These are phyloP conservation scores for Aspergillus jensenii DNA, from an alignment of 2,329 filamentous ascomycete genomes.

Conservation along the genomic window DNA sequence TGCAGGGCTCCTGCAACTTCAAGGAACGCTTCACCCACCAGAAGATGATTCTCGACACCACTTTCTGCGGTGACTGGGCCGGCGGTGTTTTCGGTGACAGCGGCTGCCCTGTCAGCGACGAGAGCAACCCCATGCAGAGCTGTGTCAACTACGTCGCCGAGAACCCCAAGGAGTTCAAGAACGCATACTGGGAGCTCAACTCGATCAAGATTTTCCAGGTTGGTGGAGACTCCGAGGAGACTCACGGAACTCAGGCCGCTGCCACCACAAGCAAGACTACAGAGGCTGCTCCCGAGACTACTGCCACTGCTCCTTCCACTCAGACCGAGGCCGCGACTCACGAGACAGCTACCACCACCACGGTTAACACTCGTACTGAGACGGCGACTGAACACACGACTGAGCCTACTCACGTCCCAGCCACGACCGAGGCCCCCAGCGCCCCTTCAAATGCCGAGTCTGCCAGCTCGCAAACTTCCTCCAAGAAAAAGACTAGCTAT, in stretches of 20 bases:
- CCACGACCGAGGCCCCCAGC: not conserved
- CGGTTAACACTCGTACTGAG: not conserved
- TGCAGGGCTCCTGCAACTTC: slow-evolving; percentile 44
- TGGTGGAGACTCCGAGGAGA: slow-evolving; percentile 10
- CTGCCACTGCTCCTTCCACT: not conserved
- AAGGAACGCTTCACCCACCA: slow-evolving; percentile 41
- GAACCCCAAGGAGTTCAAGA: slow-evolving; percentile 67
- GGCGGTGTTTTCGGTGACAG: slow-evolving; percentile 50
- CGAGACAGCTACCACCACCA: not conserved
- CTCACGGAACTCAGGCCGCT: not conserved
- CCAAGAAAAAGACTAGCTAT: slow-evolving; percentile 10
- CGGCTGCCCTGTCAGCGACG: slow-evolving; percentile 56
- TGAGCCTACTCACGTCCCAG: not conserved
- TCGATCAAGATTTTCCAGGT: slow-evolving; percentile 64
- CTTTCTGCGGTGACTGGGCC: slow-evolving; percentile 59
- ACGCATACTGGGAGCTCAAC: slow-evolving; percentile 79
- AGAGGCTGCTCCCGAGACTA: not conserved
- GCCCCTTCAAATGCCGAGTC: not conserved
- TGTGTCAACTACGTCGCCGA: slow-evolving; percentile 71
- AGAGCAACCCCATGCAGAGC: slow-evolving; percentile 60
- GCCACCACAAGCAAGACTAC: not conserved
- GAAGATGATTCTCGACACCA: slow-evolving; percentile 51
- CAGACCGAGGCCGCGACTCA: not conserved
- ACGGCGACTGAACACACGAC: not conserved
- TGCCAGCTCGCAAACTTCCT: not conserved